Evolutionary conservation across 169 alveolate genomes (phyloP).

Genomic region (Amoebophrya sp.): DNA sequence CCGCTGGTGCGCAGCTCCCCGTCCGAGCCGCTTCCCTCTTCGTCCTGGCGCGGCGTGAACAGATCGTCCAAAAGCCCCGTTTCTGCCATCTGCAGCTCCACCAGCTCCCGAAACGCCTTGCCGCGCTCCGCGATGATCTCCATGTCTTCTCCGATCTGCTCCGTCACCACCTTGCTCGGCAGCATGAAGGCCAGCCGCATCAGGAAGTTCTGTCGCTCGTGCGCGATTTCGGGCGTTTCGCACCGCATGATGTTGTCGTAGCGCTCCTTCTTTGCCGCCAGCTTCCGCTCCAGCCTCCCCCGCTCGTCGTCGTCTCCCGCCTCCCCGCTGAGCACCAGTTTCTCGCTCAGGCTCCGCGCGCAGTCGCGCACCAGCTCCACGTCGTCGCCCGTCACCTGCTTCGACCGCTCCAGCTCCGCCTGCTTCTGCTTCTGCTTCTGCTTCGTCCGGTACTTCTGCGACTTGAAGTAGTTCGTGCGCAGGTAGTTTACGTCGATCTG

Average conservation of each 20-base stretch:
- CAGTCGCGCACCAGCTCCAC: neutral
- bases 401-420: neutral
- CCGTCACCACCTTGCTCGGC: neutral
- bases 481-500: neutral
- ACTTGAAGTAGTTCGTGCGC: neutral
- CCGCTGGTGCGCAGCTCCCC: neutral
- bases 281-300: too few relatives aligned
- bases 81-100: neutral
- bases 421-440: neutral
- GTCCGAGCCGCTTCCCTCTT: neutral
- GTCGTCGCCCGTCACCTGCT: neutral
- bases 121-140: neutral
- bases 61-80: neutral
- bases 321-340: neutral
- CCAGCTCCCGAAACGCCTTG: neutral
- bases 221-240: neutral
- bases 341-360: neutral
- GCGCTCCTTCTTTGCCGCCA: too few relatives aligned
- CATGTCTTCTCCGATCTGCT: neutral
- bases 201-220: neutral
- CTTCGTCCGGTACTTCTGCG: neutral
- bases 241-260: neutral
- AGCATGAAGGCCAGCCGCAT: neutral
- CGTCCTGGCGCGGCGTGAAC: neutral
- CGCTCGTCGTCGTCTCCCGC: neutral